Base-by-base conservation (phyloP, 1,139 yeast species). In the Magnusiomyces sp. region DNA sequence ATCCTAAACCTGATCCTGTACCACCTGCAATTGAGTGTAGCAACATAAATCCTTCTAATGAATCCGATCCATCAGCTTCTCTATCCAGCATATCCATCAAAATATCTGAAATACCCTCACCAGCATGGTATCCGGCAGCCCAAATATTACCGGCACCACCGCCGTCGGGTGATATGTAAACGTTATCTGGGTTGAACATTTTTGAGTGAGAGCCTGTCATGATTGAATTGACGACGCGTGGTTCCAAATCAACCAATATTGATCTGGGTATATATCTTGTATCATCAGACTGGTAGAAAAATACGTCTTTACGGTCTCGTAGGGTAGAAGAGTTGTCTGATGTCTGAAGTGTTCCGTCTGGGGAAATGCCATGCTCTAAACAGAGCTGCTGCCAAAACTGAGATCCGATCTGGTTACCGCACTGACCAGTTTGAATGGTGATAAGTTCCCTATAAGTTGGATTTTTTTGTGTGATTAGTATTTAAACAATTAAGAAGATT, bases 11-110 rank as follows among this genome's bases (percentile, higher is more conserved):
- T 0, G 96, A 85, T 0, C 98, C 98, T 0, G 98, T 92, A 37
- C 98, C 98, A 27, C 98, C 98, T 0, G 97, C 97, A n/a, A 94
- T 95, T 14, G 97, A 87, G 65, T 92, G 98, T 51, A 90, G 68
- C 56, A 92, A 70, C 71, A 89, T 95, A 65, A 94, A 92, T 5
- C 95, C 95, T 55, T 89, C 92, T 50, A 90, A 71, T 53, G 86
- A 83, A 55, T 92, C 98, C 59, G 96, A 84, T 40, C 87, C 84
- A 62, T 92, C 98, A 42, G 90, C 77, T 60, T 92, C 97, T 53
- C 95, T 74, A 62, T 90, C 97, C 44, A 92, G 76, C 76, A 90
- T 79, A 61, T 88, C 92, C 55, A 87, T 61, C 44, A 92, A 70
- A 20, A 79, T 81, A 49, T 89, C 97, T 50, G 77, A 76, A 55